Conservation (phyloP, 805 yeast species). For the Yarrowia yakushimensis region DNA sequence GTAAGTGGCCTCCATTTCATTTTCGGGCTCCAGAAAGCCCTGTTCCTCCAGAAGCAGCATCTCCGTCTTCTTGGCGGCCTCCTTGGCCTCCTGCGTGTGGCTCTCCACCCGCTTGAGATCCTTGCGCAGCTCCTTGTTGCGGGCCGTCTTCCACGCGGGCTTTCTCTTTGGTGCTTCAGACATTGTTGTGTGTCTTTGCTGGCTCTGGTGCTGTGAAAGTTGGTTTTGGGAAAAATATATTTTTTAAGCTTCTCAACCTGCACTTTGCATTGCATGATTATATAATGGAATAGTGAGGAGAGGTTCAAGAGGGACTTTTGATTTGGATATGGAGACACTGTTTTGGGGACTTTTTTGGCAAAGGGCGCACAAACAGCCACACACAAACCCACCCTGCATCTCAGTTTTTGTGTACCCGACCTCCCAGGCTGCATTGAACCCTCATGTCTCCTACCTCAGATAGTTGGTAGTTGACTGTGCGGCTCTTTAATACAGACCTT, state of each 20-base stretch:
- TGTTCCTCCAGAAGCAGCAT: slow-evolving; percentile 75
- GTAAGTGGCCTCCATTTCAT: slow-evolving; percentile 86
- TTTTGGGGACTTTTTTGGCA: too few relatives aligned
- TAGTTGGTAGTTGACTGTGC: not conserved
- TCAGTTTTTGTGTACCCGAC: too few relatives aligned
- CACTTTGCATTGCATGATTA: slow-evolving; percentile 9
- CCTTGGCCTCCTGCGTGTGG: slow-evolving; percentile 48
- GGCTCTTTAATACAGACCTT: not conserved
- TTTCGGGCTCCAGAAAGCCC: slow-evolving; percentile 89
- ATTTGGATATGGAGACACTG: too few relatives aligned
- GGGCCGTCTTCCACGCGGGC: slow-evolving; percentile 22
- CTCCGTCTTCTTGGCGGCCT: slow-evolving; percentile 82
- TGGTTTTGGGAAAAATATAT: not conserved
- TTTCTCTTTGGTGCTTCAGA: slow-evolving; percentile 13
- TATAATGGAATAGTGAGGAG: not conserved
- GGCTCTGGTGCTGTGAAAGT: not conserved
- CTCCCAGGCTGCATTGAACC: not conserved
- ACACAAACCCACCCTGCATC: too few relatives aligned
- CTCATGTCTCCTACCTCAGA: too few relatives aligned
- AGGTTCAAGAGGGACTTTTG: too few relatives aligned
- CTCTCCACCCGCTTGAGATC: slow-evolving; percentile 16
- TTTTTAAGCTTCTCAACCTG: not conserved
- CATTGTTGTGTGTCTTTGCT: not conserved
- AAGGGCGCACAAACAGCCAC: too few relatives aligned
- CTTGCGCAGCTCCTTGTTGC: slow-evolving; percentile 6